These are phyloP conservation scores for Rosa rugosa DNA, from an alignment of 306 rosid genomes.

Conservation along the genomic window DNA sequence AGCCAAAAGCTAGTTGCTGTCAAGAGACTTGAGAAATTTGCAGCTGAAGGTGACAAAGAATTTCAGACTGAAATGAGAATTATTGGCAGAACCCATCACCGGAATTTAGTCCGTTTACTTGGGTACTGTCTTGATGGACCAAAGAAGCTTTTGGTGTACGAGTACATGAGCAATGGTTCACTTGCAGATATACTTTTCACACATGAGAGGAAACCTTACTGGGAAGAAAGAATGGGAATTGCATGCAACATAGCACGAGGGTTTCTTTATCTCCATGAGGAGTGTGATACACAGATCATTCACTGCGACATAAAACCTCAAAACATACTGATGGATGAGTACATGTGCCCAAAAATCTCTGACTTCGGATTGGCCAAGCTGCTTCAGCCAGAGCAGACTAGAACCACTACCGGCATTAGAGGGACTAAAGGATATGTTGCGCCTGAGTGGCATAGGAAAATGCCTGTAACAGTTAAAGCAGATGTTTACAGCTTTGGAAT, in stretches of 20 bases:
- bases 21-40: conserved; percentile 17
- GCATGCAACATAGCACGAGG: conserved; percentile 28
- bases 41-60: conserved; percentile 19
- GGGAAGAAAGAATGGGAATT: conserved; percentile 24
- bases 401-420: conserved; percentile 29
- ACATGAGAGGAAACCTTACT: neutral
- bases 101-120: conserved; percentile 19
- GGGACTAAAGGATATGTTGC: conserved; percentile 36
- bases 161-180: conserved; percentile 31
- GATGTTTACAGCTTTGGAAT: conserved; percentile 38
- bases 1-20: conserved; percentile 22
- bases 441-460: conserved; percentile 30
- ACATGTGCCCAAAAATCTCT: conserved; percentile 12
- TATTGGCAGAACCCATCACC: conserved; percentile 31
- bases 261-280: conserved; percentile 32
- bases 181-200: conserved; percentile 30
- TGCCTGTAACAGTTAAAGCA: conserved; percentile 19
- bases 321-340: conserved; percentile 30
- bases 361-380: conserved; percentile 35
- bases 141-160: conserved; percentile 26
- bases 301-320: conserved; percentile 38
- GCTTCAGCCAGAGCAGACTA: conserved; percentile 25
- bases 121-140: conserved; percentile 25
- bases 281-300: conserved; percentile 26
- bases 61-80: conserved; percentile 24